These are phyloP conservation scores for Kokia cookei DNA, from an alignment of 441 rosid genomes.

Conservation along the genomic window DNA sequence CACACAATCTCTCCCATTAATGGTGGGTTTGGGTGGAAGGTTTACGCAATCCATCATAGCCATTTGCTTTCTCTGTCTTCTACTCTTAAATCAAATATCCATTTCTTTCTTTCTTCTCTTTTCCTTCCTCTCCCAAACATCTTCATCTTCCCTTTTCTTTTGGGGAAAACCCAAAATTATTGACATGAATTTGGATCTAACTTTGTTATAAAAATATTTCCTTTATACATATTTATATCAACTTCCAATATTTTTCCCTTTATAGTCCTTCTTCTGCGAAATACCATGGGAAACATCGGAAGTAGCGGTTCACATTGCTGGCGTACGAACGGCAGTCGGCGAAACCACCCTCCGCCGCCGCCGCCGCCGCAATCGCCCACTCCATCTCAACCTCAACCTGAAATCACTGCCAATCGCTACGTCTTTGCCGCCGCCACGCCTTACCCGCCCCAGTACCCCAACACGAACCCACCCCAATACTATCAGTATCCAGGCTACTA, in stretches of 20 bases:
- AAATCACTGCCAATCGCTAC: conserved; percentile 61
- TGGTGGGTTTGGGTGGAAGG: conserved; percentile 36
- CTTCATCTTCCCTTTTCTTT: neutral
- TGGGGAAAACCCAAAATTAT: neutral
- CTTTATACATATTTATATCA: neutral
- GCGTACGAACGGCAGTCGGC: conserved; percentile 38
- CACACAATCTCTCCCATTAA: conserved; percentile 7
- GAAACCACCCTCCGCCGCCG: conserved; percentile 18
- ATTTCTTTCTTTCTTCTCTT: neutral
- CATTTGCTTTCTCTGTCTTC: neutral
- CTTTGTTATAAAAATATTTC: neutral
- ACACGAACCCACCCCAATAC: too few species aligned
- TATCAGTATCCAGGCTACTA: too few species aligned
- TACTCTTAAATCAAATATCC: neutral
- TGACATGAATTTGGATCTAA: neutral
- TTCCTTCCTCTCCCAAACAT: neutral
- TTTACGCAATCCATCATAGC: conserved; percentile 33
- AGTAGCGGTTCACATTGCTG: conserved; percentile 46
- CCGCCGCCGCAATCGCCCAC: conserved; percentile 38
- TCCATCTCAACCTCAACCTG: conserved; percentile 52
- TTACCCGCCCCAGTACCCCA: conserved; percentile 24
- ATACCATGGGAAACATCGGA: conserved; percentile 61
- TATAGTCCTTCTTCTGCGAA: too few species aligned
- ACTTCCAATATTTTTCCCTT: neutral
- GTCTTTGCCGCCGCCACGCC: conserved; percentile 89